These are phyloP conservation scores for Yamadazyma dushanensis DNA, from an alignment of 1,139 yeast genomes.

Conservation along the genomic window DNA sequence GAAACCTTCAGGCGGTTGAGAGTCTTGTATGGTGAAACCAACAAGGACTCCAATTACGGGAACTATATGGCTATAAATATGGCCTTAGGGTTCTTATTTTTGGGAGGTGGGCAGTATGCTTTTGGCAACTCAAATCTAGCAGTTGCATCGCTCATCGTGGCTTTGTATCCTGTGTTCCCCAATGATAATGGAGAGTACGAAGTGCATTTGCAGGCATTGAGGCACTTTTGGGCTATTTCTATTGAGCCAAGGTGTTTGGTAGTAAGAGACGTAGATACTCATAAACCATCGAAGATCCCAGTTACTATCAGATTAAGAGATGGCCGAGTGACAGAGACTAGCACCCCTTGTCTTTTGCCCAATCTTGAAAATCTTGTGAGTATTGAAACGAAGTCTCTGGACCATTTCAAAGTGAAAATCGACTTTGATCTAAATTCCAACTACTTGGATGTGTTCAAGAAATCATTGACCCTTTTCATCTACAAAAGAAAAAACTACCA, in stretches of 20 bases:
- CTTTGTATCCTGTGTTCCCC: constrained; percentile 77
- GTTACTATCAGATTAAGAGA: constrained; percentile 46
- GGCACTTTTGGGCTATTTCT: constrained; percentile 90
- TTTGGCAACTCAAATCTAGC: constrained; percentile 64
- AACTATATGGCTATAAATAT: constrained; percentile 77
- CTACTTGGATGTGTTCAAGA: constrained; percentile 43
- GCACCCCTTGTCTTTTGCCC: constrained; percentile 74
- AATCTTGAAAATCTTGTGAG: constrained; percentile 48
- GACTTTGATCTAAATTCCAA: constrained; percentile 41
- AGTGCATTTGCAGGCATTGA: constrained; percentile 77
- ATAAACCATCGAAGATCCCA: constrained; percentile 52
- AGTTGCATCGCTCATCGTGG: constrained; percentile 69
- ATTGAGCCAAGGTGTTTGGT: constrained; percentile 80
- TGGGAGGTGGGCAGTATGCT: constrained; percentile 93
- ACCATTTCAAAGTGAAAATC: constrained; percentile 45
- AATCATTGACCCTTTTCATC: constrained; percentile 49
- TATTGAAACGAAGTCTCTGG: constrained; percentile 42
- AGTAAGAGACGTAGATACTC: constrained; percentile 66
- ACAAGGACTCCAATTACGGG: constrained; percentile 56
- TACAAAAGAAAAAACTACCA: constrained; percentile 47
- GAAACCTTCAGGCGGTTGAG: constrained; percentile 73
- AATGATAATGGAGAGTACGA: constrained; percentile 43
- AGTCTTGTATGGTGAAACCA: constrained; percentile 60
- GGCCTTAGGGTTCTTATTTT: constrained; percentile 82
- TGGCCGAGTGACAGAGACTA: constrained; percentile 29